These are phyloP conservation scores for Chloromonas sp. DNA, from an alignment of 163 green algal genomes.

Conservation along the genomic window DNA sequence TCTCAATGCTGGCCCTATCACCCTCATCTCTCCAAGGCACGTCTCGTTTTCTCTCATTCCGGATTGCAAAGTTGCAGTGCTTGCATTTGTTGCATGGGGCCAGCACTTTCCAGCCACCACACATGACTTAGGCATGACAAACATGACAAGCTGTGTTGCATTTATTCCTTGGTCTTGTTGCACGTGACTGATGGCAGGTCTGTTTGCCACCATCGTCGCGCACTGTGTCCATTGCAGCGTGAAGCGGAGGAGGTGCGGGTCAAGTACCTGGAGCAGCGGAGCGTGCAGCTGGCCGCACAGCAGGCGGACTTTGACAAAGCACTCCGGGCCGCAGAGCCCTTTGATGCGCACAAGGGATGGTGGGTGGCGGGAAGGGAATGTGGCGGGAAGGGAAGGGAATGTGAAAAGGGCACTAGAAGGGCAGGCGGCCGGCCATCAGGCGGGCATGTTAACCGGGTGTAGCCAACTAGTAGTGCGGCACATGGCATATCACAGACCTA, in stretches of 20 bases:
- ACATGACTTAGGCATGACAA: too few relatives aligned
- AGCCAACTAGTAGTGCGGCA: neutral
- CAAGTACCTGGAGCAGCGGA: conserved; percentile 49
- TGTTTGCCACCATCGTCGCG: too few relatives aligned
- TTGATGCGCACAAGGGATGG: conserved; percentile 12
- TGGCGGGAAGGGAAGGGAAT: neutral
- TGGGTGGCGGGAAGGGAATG: neutral
- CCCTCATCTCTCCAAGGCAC: too few relatives aligned
- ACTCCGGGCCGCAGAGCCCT: conserved; percentile 5
- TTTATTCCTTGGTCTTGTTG: too few relatives aligned
- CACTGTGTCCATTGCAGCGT: conserved; percentile 15
- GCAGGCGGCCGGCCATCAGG: too few relatives aligned
- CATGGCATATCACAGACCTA: neutral
- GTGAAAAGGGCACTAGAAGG: neutral
- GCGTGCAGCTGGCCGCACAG: neutral
- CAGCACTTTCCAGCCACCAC: too few relatives aligned
- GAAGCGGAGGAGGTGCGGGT: conserved; percentile 40
- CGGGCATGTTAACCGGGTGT: neutral
- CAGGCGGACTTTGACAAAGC: conserved; percentile 12
- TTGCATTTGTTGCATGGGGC: too few relatives aligned
- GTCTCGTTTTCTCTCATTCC: too few relatives aligned
- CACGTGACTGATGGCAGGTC: too few relatives aligned
- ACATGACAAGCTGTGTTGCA: too few relatives aligned
- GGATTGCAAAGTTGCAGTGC: too few relatives aligned
- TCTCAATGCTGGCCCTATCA: too few relatives aligned